A percentile compares a stretch with the other conserved stretches of the same genome.
Evolutionary conservation across 352 stramenopile species (phyloP).

Genomic region (Aphanomyces astaci): DNA sequence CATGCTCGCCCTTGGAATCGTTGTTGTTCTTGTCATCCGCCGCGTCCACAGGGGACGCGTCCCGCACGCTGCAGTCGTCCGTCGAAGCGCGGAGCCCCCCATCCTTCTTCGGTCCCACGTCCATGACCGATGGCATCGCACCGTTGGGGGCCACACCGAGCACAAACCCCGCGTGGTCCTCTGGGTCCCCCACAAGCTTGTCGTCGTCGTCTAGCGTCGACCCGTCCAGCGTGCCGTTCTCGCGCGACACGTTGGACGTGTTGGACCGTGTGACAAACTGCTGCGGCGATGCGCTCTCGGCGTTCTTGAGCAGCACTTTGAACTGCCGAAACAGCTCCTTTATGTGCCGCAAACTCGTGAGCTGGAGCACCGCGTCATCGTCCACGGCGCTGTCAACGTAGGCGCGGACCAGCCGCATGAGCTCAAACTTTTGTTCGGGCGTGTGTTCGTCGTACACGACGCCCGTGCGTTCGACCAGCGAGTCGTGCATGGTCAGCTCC

Average conservation of each 20-base stretch:
- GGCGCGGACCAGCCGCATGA: constrained; percentile 58
- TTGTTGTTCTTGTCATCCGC: constrained; percentile 31
- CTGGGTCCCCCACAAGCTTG: constrained; percentile 48
- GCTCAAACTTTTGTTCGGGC: constrained; percentile 80
- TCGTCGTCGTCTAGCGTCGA: constrained; percentile 26
- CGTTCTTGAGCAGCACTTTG: constrained; percentile 72
- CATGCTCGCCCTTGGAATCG: constrained; percentile 25
- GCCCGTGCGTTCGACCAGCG: constrained; percentile 78
- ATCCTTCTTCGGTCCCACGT: constrained; percentile 40
- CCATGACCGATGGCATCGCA: constrained; percentile 57
- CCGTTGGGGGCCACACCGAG: constrained; percentile 45
- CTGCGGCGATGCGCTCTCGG: constrained; percentile 30
- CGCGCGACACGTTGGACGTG: constrained; percentile 24
- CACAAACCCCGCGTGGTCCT: constrained; percentile 38
- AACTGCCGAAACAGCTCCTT: constrained; percentile 89
- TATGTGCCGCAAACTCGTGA: constrained; percentile 87
- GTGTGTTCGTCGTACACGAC: constrained; percentile 87
- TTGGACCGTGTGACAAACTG: constrained; percentile 12
- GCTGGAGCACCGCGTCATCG: constrained; percentile 59
- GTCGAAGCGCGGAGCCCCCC: constrained; percentile 26
- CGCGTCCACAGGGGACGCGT: constrained; percentile 19
- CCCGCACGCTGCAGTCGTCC: constrained; percentile 15
- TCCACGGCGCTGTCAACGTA: constrained; percentile 62
- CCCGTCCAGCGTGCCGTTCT: constrained; percentile 10
- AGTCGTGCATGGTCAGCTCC: constrained; percentile 91